phyloP scores from a whole-genome alignment of 805 yeast species.

The Ogataea methylovora region DNA sequence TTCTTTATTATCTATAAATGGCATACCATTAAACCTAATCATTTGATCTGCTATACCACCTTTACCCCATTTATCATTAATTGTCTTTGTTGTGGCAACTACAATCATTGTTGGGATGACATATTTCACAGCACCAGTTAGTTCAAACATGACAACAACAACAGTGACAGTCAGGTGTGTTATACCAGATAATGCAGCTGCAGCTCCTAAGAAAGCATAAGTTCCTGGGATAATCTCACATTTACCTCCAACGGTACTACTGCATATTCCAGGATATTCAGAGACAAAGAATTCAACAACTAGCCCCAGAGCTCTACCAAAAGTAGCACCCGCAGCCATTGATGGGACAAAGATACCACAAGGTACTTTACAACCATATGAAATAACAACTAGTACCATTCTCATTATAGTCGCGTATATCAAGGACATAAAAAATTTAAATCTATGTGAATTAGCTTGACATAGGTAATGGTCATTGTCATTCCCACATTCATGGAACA shows the following conservation, averaged over 20 bases:
- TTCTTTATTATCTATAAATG: conserved; percentile 68
- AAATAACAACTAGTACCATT: conserved; percentile 63
- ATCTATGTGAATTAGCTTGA: conserved; percentile 16
- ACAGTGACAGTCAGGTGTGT: conserved; percentile 90
- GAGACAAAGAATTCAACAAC: conserved; percentile 42
- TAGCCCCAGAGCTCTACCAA: conserved; percentile 83
- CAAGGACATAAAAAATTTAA: conserved; percentile 42
- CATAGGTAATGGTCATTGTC: conserved; percentile 33
- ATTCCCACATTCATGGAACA: conserved; percentile 73
- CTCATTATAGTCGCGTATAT: conserved; percentile 66
- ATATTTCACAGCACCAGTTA: conserved; percentile 90
- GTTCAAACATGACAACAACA: conserved; percentile 90
- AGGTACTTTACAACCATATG: conserved; percentile 92
- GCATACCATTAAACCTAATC: conserved; percentile 83
- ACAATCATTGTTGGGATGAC: conserved; percentile 95
- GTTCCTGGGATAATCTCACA: conserved; percentile 93
- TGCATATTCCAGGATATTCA: conserved; percentile 29
- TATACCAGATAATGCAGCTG: conserved; percentile 89
- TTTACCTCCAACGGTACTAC: conserved; percentile 12
- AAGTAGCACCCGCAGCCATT: conserved; percentile 93
- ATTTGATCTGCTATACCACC: conserved; percentile 96
- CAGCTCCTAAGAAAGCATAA: conserved; percentile 94
- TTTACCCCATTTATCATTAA: conserved; percentile 69
- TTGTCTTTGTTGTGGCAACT: conserved; percentile 76
- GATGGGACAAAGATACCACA: conserved; percentile 98